Conservation (phyloP, 2,329 filamentous ascomycete species). For the Paraconiothyrium sp. region DNA sequence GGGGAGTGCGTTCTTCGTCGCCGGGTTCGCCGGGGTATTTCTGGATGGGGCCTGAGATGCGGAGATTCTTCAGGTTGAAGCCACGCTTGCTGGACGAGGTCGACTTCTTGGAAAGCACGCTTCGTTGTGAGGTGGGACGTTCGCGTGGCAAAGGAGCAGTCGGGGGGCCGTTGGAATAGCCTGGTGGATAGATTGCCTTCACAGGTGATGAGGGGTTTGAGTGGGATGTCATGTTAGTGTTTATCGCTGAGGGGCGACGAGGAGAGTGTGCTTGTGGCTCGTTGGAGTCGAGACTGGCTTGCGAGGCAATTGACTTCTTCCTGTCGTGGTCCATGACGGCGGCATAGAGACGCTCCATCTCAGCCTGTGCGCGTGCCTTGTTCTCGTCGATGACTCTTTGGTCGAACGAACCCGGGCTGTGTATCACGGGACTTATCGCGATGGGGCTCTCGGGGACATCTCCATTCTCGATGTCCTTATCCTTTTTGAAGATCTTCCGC, state of each 20-base stretch:
- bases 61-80: conserved; percentile 63
- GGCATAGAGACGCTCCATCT: conserved; percentile 90
- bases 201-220: conserved; percentile 53
- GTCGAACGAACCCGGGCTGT: conserved; percentile 77
- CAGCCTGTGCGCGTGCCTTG: conserved; percentile 76
- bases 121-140: conserved; percentile 43
- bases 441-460: conserved; percentile 33
- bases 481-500: conserved; percentile 44
- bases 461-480: conserved; percentile 33
- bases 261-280: conserved; percentile 23
- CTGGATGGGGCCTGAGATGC: conserved; percentile 66
- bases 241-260: conserved; percentile 41
- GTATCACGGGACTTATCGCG: conserved; percentile 51
- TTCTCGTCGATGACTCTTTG: conserved; percentile 78
- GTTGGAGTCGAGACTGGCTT: conserved; percentile 33
- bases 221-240: conserved; percentile 34
- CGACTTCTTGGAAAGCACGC: conserved; percentile 48
- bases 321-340: conserved; percentile 90
- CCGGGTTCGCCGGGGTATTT: conserved; percentile 53
- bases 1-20: conserved; percentile 61
- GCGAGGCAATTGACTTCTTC: conserved; percentile 52
- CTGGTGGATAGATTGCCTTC: conserved; percentile 60
- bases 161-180: conserved; percentile 38
- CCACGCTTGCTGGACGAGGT: conserved; percentile 46
- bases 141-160: conserved; percentile 37